Percentiles rank a stretch among this genome's conserved stretches.
Conservation (phyloP, 192 early-diverging fungal species). For the Rhizophagus sp. region DNA sequence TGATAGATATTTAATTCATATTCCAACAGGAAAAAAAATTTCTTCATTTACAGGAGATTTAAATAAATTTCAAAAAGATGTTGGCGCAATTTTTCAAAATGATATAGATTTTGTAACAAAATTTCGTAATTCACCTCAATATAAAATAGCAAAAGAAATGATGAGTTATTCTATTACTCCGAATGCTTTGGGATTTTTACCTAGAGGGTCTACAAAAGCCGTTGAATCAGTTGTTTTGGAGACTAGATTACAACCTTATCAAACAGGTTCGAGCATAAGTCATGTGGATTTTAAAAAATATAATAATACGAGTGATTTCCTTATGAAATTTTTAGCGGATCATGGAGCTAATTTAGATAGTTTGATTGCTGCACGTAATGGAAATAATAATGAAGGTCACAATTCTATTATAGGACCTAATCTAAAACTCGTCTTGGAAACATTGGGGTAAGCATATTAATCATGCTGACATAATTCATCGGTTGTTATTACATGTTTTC, state of each 20-base stretch:
- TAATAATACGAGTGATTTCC: constrained; percentile 37
- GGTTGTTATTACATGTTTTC: not conserved
- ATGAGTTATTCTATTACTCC: not conserved
- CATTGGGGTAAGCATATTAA: constrained; percentile 31
- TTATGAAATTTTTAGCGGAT: constrained; percentile 43
- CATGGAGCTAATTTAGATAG: constrained; percentile 33
- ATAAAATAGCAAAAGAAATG: not conserved
- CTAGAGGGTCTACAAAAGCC: not conserved
- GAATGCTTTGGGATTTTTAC: constrained; percentile 2
- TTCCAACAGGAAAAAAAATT: not conserved
- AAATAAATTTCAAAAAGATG: not conserved
- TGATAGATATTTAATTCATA: constrained; percentile 36
- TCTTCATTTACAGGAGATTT: not conserved
- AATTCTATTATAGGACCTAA: constrained; percentile 35
- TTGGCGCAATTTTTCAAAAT: not conserved
- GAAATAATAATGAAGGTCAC: not conserved
- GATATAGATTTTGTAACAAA: not conserved
- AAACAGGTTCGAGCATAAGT: constrained; percentile 41
- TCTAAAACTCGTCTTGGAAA: constrained; percentile 33
- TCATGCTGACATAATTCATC: too few species aligned
- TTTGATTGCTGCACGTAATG: constrained; percentile 21
- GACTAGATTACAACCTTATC: constrained; percentile 37
- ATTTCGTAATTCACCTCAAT: constrained; percentile 5
- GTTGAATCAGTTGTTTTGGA: constrained; percentile 33
- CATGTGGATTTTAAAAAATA: constrained; percentile 40